Percentiles rank a stretch among this genome's conserved stretches.
These are phyloP conservation scores for Fusarium stilboides DNA, from an alignment of 2,329 filamentous ascomycete species.

Conservation along the genomic window DNA sequence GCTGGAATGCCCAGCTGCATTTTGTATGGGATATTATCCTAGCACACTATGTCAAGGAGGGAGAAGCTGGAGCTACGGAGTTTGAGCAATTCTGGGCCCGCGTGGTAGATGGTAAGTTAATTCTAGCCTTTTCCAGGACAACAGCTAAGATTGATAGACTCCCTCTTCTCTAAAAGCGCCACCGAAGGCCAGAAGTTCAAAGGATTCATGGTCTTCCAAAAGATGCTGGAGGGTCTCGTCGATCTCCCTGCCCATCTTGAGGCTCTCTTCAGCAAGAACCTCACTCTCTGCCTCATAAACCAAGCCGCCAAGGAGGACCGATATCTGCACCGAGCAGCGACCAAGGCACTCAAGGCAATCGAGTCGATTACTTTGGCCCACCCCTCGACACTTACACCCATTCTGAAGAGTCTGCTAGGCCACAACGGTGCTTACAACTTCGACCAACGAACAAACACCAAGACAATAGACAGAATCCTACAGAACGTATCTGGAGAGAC, in stretches of 20 bases:
- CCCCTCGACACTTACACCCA: slow-evolving; percentile 70
- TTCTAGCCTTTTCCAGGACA: too few species aligned
- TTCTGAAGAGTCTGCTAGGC: slow-evolving; percentile 78
- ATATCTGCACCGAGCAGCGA: slow-evolving; percentile 84
- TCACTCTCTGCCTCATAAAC: slow-evolving; percentile 86
- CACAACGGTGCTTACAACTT: slow-evolving; percentile 82
- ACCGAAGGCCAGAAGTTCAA: slow-evolving; percentile 93
- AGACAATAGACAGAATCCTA: slow-evolving; percentile 84
- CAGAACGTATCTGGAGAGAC: slow-evolving; percentile 71
- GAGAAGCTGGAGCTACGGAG: slow-evolving; percentile 57
- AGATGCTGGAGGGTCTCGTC: slow-evolving; percentile 73
- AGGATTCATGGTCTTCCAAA: slow-evolving; percentile 89
- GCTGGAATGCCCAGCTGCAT: slow-evolving; percentile 84
- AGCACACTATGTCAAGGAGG: slow-evolving; percentile 62
- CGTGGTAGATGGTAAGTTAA: slow-evolving; percentile 83
- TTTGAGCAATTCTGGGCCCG: slow-evolving; percentile 89
- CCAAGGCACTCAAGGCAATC: slow-evolving; percentile 81
- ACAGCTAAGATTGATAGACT: slow-evolving; percentile 69
- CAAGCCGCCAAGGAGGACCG: slow-evolving; percentile 84
- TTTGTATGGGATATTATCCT: slow-evolving; percentile 91
- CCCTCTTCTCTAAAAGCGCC: slow-evolving; percentile 84
- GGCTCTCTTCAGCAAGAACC: slow-evolving; percentile 84
- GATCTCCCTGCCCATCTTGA: slow-evolving; percentile 63
- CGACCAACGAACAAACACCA: slow-evolving; percentile 87
- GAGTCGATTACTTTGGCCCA: slow-evolving; percentile 75